Conservation (phyloP, 495 filamentous ascomycete species). For the Penicillium argentinense region DNA sequence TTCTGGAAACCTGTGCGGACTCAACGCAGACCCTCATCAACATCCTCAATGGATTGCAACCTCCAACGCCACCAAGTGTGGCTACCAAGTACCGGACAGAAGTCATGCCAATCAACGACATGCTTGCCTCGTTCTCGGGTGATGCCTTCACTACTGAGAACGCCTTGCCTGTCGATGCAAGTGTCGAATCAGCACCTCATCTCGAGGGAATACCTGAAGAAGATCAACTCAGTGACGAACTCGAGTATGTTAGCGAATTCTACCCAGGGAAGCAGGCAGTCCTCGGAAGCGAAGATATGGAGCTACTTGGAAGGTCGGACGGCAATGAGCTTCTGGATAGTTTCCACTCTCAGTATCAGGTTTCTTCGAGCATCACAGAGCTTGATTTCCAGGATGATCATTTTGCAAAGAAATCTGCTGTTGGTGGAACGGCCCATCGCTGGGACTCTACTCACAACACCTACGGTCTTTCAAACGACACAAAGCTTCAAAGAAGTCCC, state of each 20-base stretch:
- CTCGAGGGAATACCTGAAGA: constrained; percentile 16
- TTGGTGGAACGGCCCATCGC: constrained; percentile 68
- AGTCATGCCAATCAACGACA: constrained; percentile 78
- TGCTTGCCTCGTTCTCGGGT: constrained; percentile 85
- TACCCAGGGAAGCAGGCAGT: constrained; percentile 43
- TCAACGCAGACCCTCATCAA: constrained; percentile 90
- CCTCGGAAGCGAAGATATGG: constrained; percentile 33
- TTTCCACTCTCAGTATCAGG: constrained; percentile 57
- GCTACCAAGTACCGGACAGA: constrained; percentile 85
- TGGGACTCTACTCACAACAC: constrained; percentile 76
- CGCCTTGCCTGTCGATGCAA: constrained; percentile 11
- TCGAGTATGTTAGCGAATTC: constrained; percentile 65
- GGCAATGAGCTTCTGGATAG: constrained; percentile 59
- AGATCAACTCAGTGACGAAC: constrained; percentile 48
- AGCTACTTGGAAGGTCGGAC: constrained; percentile 35
- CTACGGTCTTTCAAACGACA: constrained; percentile 64
- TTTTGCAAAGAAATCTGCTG: constrained; percentile 62
- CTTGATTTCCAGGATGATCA: constrained; percentile 78
- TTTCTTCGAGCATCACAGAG: constrained; percentile 47
- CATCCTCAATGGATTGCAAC: constrained; percentile 76
- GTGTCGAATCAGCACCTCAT: constrained; percentile 10
- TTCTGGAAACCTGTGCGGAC: constrained; percentile 94
- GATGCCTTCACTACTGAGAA: constrained; percentile 65
- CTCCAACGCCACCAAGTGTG: constrained; percentile 76
- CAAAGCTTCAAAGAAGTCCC: constrained; percentile 65